phyloP scores from a whole-genome alignment of 176 grass and related monocot genomes.

The Musa itinerans region DNA sequence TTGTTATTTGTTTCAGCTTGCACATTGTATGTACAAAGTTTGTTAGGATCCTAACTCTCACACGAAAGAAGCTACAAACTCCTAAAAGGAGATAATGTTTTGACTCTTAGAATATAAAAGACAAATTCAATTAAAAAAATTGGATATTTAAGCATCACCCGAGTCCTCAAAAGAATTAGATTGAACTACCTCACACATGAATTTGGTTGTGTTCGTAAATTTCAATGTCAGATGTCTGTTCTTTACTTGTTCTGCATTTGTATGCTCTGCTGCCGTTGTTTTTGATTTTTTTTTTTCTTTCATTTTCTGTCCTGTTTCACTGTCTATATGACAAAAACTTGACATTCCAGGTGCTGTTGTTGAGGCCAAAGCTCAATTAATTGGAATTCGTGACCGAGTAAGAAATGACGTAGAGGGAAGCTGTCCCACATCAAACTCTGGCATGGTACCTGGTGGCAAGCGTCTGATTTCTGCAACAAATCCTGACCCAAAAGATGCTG shows the following conservation, averaged over 20 bases:
- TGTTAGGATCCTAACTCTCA: not conserved
- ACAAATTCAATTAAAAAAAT: too few relatives aligned
- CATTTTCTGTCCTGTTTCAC: not conserved
- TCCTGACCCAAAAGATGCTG: conserved; percentile 79
- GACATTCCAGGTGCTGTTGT: conserved; percentile 65
- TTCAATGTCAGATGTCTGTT: not conserved
- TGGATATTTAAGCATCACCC: too few relatives aligned
- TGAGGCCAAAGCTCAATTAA: conserved; percentile 61
- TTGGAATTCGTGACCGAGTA: conserved; percentile 62
- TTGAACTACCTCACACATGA: not conserved
- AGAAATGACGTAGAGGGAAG: conserved; percentile 43
- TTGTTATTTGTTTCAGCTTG: not conserved
- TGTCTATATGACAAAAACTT: not conserved
- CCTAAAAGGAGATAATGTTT: too few relatives aligned
- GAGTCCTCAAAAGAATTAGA: too few relatives aligned
- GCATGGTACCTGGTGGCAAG: conserved; percentile 38
- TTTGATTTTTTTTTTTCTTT: not conserved
- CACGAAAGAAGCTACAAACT: not conserved
- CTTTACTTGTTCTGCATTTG: not conserved
- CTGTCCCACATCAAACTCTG: conserved; percentile 18
- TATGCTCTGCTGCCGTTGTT: not conserved
- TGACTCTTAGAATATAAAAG: too few relatives aligned
- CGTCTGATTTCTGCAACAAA: conserved; percentile 63
- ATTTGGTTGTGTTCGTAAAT: not conserved
- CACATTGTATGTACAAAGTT: not conserved